Conservation (phyloP, 148 eudicot genomes). For the Fagopyrum homotropicum region DNA sequence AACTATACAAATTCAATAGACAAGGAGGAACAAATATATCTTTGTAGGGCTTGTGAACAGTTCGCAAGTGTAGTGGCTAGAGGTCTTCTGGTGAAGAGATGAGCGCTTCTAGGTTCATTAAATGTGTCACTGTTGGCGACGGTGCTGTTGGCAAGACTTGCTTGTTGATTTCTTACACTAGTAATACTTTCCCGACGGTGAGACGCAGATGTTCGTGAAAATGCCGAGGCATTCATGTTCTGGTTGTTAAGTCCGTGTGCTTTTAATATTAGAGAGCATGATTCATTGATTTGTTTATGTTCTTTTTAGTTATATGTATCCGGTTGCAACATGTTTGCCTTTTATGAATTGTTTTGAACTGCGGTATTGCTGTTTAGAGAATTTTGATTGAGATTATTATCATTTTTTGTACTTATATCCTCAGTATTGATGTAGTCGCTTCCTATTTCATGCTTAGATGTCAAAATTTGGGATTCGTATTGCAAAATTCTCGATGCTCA, state of each 20-base stretch:
- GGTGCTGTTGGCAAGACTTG: slow-evolving; percentile 96
- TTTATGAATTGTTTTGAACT: too few species aligned
- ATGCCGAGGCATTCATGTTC: not conserved
- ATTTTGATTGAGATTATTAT: too few species aligned
- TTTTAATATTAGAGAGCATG: not conserved
- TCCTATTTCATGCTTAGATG: not conserved
- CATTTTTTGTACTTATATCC: too few species aligned
- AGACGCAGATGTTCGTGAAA: slow-evolving; percentile 3
- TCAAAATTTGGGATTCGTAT: not conserved
- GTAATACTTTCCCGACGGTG: slow-evolving; percentile 94
- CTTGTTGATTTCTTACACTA: slow-evolving; percentile 87
- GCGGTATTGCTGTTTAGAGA: too few species aligned
- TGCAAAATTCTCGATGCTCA: too few species aligned
- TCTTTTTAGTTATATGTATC: not conserved
- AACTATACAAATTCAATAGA: not conserved
- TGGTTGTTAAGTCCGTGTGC: not conserved
- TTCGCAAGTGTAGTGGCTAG: slow-evolving; percentile 17
- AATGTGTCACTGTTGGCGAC: slow-evolving; percentile 91
- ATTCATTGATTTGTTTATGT: not conserved
- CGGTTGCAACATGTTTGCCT: too few species aligned
- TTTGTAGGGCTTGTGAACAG: not conserved
- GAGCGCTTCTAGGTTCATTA: slow-evolving; percentile 94
- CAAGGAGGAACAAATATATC: not conserved
- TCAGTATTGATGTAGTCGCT: too few species aligned
- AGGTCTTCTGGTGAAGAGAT: slow-evolving; percentile 38